Base-by-base conservation (phyloP, 345 rosid species). In the Ricinus communis region DNA sequence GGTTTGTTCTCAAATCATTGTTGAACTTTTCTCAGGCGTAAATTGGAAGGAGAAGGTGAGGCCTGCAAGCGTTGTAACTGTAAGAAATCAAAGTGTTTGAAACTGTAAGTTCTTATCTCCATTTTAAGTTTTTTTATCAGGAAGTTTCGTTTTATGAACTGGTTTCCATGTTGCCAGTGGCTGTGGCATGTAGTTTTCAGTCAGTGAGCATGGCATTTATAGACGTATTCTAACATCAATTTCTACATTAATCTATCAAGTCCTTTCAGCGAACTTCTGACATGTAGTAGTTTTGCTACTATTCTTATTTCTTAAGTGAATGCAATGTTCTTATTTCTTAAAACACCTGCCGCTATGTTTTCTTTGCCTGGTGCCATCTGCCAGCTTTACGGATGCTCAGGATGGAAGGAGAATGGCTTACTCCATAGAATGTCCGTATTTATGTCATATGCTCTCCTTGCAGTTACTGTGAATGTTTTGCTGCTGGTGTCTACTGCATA, bases 381-480 rank as follows among this genome's bases (percentile, higher is more conserved):
- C 8, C 27, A 18, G 30, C 5, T 31, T 56, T 25, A 3, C 15
- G 19, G 28, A 25, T 18, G 5, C 40, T 59, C 63, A 43, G 22
- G 5, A 59, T 10, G 24, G 18, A 43, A 62, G 24, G 36, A 59
- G 27, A 60, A 19, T 28, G 15, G 55, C 41, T 12, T 18, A 27
- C 24, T 46, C 54, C 38, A 45, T 9, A 16, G 7, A 0, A 33
- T 70, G 24, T 21, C 53, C 11, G 22, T 46, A 19, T 49, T 45
- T 68, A 43, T 21, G 15, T 49, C n/a, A 8, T 61, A 21, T 52
- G 47, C 33, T 61, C 14, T 66, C 12, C 70, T 52, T 78, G 83
- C 91, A 95, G 99, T 77, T 95, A 95, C 77, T 95, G 99, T 65
- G 99, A 95, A 83, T 95, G 99, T 69, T 95, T 95, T 86, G 99